Evolutionary conservation across 768 basidiomycete genomes (phyloP), one percentile per base, ranked within the genome.

Genomic region (Boletus vinaceobasis): DNA sequence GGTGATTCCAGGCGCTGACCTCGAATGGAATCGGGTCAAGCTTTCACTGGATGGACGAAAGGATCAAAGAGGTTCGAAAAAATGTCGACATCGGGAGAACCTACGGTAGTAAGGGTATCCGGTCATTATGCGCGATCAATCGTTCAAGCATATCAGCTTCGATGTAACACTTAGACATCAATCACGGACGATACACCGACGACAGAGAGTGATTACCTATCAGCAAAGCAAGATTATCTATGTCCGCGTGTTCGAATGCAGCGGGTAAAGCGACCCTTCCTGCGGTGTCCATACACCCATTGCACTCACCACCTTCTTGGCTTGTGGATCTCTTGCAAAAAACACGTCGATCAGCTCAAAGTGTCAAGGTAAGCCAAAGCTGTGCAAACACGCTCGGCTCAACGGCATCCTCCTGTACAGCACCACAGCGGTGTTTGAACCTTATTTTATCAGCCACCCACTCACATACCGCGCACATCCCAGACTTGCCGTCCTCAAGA

Each of bases 101-200:
- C 64, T 77, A 93, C 84, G 93, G 87, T 37, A 86, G 85, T 59
- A 98, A 78, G 53, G 93, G 89, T 71, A 99, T 93, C 69, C 83
- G 85, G 77, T 99, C 96, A 79, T 99, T 99, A 82, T 97, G 93
- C 51, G 81, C 77, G 74, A 97, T 94, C 65, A 99, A 78, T 59
- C 94, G 89, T 68, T 94, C 85, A 63, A 99, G 84, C 95, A 98
- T 98, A 74, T 95, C 90, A 65, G 93, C 93, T 95, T 71, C 29
- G 70, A 59, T 43, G 45, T 52, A 55, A 58, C 56, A 66, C 60
- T 51, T 33, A 63, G 52, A 60, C 52, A 52, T 53, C 50, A 40
- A 65, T 52, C 38, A 33, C 42, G 57, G 52, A 38, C 42, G 52
- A 53, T 62, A 65, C 59, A 65, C 19, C 50, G 36, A 44, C 64